Percentiles rank a stretch among this genome's conserved stretches.
Evolutionary conservation across 1,139 yeast genomes (phyloP).

Genomic region (Pichia sp.): DNA sequence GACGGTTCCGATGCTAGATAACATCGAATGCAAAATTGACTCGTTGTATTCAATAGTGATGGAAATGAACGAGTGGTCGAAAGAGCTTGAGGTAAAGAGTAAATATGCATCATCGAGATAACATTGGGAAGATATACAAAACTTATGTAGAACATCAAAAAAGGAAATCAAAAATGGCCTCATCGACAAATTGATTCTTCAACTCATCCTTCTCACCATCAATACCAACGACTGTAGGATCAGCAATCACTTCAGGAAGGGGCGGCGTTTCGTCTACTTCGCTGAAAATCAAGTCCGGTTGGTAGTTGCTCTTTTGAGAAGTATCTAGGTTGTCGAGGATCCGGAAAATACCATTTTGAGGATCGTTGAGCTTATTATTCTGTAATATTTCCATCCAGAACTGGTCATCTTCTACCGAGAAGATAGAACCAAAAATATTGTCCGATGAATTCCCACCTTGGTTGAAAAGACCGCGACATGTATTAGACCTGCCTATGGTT

Average conservation of each 20-base stretch:
- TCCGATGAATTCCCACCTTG: not conserved
- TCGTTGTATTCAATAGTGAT: slow-evolving; percentile 43
- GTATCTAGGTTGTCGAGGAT: not conserved
- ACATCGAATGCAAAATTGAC: slow-evolving; percentile 44
- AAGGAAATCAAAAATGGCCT: slow-evolving; percentile 1
- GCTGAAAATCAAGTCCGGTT: not conserved
- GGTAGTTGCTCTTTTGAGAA: not conserved
- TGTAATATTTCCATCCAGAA: slow-evolving; percentile 4
- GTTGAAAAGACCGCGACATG: not conserved
- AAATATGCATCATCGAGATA: not conserved
- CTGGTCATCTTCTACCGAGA: not conserved
- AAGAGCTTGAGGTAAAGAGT: slow-evolving; percentile 43
- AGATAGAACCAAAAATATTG: not conserved
- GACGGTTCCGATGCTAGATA: slow-evolving; percentile 32
- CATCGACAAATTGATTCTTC: slow-evolving; percentile 1
- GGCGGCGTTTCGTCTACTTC: not conserved
- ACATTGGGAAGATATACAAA: not conserved
- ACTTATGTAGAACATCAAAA: not conserved
- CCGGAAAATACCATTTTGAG: not conserved
- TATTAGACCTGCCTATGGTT: not conserved
- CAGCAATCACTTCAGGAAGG: not conserved
- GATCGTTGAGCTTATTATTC: not conserved
- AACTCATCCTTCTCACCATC: not conserved
- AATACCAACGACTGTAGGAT: not conserved
- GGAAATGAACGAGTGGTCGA: slow-evolving; percentile 61